Evolutionary conservation across 495 filamentous ascomycete genomes (phyloP), one percentile per base, ranked within the genome.

Genomic region (Aspergillus sparsus): DNA sequence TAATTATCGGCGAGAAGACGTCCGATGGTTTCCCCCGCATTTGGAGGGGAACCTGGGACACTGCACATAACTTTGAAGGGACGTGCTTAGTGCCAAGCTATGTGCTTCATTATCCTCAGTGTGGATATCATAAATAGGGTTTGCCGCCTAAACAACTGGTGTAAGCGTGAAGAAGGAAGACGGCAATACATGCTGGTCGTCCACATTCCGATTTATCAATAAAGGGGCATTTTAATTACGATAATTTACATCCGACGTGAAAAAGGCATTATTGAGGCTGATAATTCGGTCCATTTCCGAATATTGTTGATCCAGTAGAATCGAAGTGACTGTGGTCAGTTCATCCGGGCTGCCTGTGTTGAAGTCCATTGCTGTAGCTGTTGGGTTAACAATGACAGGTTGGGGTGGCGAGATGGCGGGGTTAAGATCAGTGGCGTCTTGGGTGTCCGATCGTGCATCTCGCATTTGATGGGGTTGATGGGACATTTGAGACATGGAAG

Each of bases 231-330:
- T 15, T 32, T 11, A 51, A 51, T 32, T 52, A 33, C 42, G 21
- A 31, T 55, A 55, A 2, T 36, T 13, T 11, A 44, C 37, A 55
- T 44, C 36, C 4, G 52, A n/a, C 16, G 52, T 39, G 31, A 55
- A 55, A 32, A 44, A 42, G 8, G 52, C 52, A 31, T 55, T 55
- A 42, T 42, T 55, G 36, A 55, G n/a, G 12, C 52, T 55, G 44
- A 55, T 55, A 21, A 55, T 55, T 5, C 52, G 52, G 11, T 55
- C 52, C 52, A 55, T 55, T 6, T 55, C 52, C 36, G 52, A 55
- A 21, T 55, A 55, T 39, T 55, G 52, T 21, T 55, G 52, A 21
- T 55, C 52, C 35, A 55, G 37, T 18, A 55, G 37, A 13, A 55
- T 55, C 15, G 52, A 55, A 7, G 52, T 55, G 6, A 55, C 52